Evolutionary conservation across 2,329 filamentous ascomycete species (phyloP).

Genomic region (Ascochyta pisi): DNA sequence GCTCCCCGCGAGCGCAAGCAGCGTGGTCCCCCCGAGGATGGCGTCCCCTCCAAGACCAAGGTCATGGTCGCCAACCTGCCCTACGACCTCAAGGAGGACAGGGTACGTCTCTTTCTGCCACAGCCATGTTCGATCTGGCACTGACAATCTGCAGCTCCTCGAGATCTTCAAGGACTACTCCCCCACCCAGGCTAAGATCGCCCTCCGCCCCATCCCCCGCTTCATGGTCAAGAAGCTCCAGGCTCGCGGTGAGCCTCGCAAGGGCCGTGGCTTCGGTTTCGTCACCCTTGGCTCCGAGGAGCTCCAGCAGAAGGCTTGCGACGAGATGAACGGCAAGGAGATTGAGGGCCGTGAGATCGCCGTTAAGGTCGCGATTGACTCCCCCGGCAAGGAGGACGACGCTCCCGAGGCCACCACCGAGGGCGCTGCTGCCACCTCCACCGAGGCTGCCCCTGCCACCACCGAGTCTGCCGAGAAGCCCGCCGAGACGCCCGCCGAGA

Average conservation of each 20-base stretch:
- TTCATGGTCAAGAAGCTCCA: slow-evolving; percentile 99
- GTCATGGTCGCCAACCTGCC: slow-evolving; percentile 99
- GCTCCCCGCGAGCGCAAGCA: slow-evolving; percentile 68
- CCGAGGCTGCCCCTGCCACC: slow-evolving; percentile 27
- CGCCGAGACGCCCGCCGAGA: slow-evolving; percentile 28
- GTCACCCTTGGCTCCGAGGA: slow-evolving; percentile 96
- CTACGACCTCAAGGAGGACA: slow-evolving; percentile 97
- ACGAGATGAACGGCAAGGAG: slow-evolving; percentile 99
- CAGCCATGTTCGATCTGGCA: neutral
- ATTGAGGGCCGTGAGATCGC: slow-evolving; percentile 98
- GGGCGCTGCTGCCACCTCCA: slow-evolving; percentile 44
- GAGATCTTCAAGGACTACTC: slow-evolving; percentile 94
- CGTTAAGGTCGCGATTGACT: slow-evolving; percentile 99
- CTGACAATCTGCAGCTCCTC: slow-evolving; percentile 72
- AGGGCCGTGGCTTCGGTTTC: slow-evolving; percentile 98
- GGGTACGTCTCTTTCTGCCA: slow-evolving; percentile 64
- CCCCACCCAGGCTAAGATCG: slow-evolving; percentile 96
- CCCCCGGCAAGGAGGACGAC: slow-evolving; percentile 97
- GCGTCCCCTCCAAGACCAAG: slow-evolving; percentile 98
- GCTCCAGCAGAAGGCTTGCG: slow-evolving; percentile 94
- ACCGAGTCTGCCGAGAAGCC: slow-evolving; percentile 19
- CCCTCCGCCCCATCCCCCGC: slow-evolving; percentile 94
- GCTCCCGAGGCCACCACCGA: slow-evolving; percentile 59
- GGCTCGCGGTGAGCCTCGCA: slow-evolving; percentile 95
- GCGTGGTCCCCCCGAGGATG: slow-evolving; percentile 95